phyloP scores from a whole-genome alignment of 768 basidiomycete species.

The Amanita jacksonii region DNA sequence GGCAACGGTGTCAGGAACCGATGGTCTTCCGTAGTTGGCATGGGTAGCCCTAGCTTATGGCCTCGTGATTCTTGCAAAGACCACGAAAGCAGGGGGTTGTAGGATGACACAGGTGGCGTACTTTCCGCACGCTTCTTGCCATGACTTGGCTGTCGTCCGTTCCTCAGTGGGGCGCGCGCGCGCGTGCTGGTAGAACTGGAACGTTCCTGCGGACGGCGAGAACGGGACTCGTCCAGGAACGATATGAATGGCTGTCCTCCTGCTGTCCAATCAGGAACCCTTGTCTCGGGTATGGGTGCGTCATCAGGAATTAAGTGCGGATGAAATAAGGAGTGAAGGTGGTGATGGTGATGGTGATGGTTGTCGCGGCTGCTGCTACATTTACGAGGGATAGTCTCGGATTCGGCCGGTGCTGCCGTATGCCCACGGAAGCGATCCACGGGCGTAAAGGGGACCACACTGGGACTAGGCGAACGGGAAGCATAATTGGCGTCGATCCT shows the following conservation, averaged over 20 bases:
- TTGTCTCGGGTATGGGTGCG: conserved; percentile 4
- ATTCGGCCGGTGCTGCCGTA: conserved; percentile 13
- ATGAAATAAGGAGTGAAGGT: too few relatives aligned
- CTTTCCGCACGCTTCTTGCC: conserved; percentile 3
- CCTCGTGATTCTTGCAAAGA: not conserved
- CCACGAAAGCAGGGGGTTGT: not conserved
- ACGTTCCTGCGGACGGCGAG: too few relatives aligned
- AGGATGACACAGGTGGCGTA: not conserved
- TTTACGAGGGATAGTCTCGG: not conserved
- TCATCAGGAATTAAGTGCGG: conserved; percentile 7
- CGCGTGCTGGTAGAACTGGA: too few relatives aligned
- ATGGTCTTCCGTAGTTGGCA: not conserved
- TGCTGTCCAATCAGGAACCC: not conserved
- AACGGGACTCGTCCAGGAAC: conserved; percentile 1
- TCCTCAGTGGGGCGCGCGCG: too few relatives aligned
- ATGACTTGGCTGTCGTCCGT: too few relatives aligned
- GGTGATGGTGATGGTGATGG: not conserved
- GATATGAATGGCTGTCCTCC: not conserved
- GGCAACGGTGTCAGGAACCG: conserved; percentile 2
- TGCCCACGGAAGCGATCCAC: conserved; percentile 17
- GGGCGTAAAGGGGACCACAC: conserved; percentile 37
- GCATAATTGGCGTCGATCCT: conserved; percentile 15
- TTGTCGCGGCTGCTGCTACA: not conserved
- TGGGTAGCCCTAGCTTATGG: not conserved
- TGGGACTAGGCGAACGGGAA: conserved; percentile 41